phyloP scores from a whole-genome alignment of 129 eudicot genomes.

The Scalesia atractyloides region DNA sequence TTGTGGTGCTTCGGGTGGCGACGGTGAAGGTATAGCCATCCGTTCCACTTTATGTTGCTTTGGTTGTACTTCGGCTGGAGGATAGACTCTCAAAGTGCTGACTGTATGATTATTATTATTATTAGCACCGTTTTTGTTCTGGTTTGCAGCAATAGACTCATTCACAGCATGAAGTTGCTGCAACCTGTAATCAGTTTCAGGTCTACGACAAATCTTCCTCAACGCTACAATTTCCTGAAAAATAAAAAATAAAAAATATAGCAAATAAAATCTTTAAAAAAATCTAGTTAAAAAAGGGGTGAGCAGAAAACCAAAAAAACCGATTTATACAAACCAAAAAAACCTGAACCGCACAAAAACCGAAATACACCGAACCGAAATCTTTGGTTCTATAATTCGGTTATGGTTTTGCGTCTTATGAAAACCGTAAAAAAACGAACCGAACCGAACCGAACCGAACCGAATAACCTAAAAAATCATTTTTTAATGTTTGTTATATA shows the following conservation, averaged over 20 bases:
- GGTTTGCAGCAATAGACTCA: conserved; percentile 43
- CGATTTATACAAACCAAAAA: no score
- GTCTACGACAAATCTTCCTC: conserved; percentile 88
- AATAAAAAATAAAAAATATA: not conserved
- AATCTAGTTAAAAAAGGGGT: not conserved
- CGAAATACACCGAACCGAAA: no score
- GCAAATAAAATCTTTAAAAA: not conserved
- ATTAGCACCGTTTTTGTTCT: conserved; percentile 44
- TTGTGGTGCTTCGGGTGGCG: conserved; percentile 22
- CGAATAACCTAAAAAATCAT: no score
- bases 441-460: no score
- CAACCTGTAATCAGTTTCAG: conserved; percentile 91
- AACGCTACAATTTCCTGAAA: conserved; percentile 89
- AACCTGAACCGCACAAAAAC: no score
- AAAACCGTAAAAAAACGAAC: no score
- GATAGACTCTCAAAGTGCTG: conserved; percentile 53
- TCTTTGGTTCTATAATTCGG: no score
- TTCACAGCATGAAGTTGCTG: conserved; percentile 79
- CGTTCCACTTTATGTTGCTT: conserved; percentile 39
- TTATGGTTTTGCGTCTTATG: no score
- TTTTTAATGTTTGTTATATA: no score
- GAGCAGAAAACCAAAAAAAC: no score
- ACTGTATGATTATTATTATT: conserved; percentile 41
- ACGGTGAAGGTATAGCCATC: conserved; percentile 5
- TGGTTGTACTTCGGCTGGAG: conserved; percentile 48